A percentile compares a stretch with the other conserved stretches of the same genome.
Evolutionary conservation across 495 filamentous ascomycete species (phyloP).

Genomic region (Aspergillus bridgeri): DNA sequence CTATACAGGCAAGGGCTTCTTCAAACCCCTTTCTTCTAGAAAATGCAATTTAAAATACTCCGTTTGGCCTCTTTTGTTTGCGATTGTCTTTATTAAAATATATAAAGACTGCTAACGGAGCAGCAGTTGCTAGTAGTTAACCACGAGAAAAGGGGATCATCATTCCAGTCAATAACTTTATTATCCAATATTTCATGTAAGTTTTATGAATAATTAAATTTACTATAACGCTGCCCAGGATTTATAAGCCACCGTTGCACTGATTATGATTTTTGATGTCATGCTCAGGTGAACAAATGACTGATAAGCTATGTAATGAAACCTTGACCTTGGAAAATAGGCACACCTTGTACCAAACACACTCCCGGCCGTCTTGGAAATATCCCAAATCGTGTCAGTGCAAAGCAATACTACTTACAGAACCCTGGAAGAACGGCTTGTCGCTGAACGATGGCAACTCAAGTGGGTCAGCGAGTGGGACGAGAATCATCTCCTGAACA

Average conservation of each 20-base stretch:
- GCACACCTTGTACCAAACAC: too few species aligned
- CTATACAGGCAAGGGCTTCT: background rate
- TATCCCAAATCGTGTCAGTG: background rate
- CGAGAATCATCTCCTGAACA: constrained; percentile 1
- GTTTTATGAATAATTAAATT: background rate
- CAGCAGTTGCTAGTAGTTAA: background rate
- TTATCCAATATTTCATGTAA: background rate
- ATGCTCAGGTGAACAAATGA: too few species aligned
- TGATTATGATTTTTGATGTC: too few species aligned
- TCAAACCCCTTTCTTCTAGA: background rate
- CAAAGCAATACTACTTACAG: background rate
- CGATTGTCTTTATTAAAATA: background rate
- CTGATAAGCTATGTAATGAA: too few species aligned
- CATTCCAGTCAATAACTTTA: background rate
- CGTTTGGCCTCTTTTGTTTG: background rate
- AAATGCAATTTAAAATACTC: background rate
- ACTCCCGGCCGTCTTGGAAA: too few species aligned
- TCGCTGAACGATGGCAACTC: background rate
- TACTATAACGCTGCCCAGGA: background rate
- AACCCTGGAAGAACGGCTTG: background rate
- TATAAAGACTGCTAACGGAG: background rate
- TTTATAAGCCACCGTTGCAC: background rate
- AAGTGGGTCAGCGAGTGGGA: background rate
- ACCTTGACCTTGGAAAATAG: too few species aligned
- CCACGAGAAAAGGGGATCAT: background rate